Evolutionary conservation across 352 stramenopile species (phyloP).

Genomic region (Chrysophaeum taylorii): DNA sequence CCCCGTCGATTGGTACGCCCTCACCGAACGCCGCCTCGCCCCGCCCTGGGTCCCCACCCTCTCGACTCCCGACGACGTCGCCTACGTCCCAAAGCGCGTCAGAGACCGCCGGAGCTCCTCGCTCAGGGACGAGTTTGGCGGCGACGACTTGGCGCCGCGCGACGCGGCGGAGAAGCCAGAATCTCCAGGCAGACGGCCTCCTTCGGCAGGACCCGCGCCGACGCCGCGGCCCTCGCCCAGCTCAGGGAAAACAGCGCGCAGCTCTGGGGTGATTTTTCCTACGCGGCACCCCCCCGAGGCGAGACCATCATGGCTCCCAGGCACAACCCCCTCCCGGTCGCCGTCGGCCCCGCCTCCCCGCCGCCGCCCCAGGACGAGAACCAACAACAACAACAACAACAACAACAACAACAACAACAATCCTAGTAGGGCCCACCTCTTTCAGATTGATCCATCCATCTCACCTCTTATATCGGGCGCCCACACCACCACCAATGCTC

Average conservation of each 20-base stretch:
- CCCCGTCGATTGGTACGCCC: neutral
- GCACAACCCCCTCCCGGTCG: too few relatives aligned
- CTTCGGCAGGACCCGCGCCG: neutral
- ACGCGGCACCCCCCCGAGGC: neutral
- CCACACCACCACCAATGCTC: too few relatives aligned
- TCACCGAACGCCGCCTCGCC: neutral
- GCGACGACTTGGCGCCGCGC: neutral
- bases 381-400: too few relatives aligned
- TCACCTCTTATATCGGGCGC: too few relatives aligned
- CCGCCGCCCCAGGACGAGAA: too few relatives aligned
- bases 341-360: too few relatives aligned
- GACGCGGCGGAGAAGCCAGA: neutral
- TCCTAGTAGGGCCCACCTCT: too few relatives aligned
- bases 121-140: neutral
- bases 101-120: neutral
- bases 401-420: too few relatives aligned
- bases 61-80: neutral
- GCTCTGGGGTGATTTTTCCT: neutral
- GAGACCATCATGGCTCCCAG: conserved; percentile 12
- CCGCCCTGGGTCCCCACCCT: neutral
- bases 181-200: conserved; percentile 2
- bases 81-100: neutral
- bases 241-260: neutral
- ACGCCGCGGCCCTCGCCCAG: neutral
- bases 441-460: too few relatives aligned